Base-by-base conservation (phyloP, 352 stramenopile genomes). In the Albugo candida region DNA sequence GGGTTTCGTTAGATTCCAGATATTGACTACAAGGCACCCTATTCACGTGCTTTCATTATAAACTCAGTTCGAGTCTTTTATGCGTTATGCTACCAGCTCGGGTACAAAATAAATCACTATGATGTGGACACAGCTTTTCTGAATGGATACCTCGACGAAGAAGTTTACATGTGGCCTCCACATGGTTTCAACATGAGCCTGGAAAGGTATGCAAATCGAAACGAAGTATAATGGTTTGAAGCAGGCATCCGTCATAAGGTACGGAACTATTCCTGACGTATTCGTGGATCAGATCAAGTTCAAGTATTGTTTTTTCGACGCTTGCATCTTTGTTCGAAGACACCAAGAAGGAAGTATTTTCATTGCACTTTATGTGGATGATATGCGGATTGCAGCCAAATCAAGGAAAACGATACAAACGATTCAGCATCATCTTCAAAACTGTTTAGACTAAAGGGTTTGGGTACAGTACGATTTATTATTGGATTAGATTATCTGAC, bases 231-330 rank as follows among this genome's bases (percentile, higher is more conserved):
- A 61, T 27, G 52, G 47, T 11, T 40, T 64, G 0, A 61, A 62
- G 19, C 60, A 64, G 41, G 54, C 56, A 13, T 58, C 52, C 10
- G 45, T 41, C 2, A 48, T 60, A 16, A 59, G 52, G 56, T 60
- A 59, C 45, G 40, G 56, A 43, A 60, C 51, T 1, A 60, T 63
- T 34, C 36, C 58, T 35, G 21, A 14, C 0, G 37, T 49, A 1
- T 51, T 61, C 36, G 41, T n/a, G 51, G 39, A 21, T 31, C 24
- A 5, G 12, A 52, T 61, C 31, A 48, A 40, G 1, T 64, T 61
- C 36, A 50, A 41, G 38, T 16, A 21, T 2, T 27, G 46, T 12
- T 37, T 58, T 17, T 36, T 38, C 10, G 48, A 58, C 14, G 27
- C 53, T 8, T 63, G 59, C 19, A 41, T 59, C 10, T 61, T 59